Percentiles rank a stretch among this genome's conserved stretches.
Conservation (phyloP, 768 basidiomycete genomes). For the Lactarius sp. region DNA sequence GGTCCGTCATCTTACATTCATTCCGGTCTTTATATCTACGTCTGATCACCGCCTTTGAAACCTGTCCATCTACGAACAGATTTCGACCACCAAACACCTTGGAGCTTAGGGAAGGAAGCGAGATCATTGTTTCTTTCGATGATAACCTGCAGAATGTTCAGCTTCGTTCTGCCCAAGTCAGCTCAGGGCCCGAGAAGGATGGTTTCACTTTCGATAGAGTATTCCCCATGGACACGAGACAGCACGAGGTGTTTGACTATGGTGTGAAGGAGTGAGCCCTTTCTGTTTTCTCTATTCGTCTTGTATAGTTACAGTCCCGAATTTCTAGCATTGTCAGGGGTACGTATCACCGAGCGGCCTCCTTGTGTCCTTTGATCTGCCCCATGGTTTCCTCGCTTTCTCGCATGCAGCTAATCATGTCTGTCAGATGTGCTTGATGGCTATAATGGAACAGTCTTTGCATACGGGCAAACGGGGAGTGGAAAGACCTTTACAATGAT, state of each 20-base stretch:
- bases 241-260: constrained; percentile 95
- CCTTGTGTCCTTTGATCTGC: neutral
- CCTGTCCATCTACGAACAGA: constrained; percentile 37
- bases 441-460: constrained; percentile 95
- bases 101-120: constrained; percentile 81
- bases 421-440: constrained; percentile 90
- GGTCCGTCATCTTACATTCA: constrained; percentile 51
- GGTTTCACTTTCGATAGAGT: constrained; percentile 98
- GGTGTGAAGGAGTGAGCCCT: constrained; percentile 91
- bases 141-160: constrained; percentile 81
- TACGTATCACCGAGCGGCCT: constrained; percentile 29
- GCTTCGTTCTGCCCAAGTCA: constrained; percentile 62
- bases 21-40: constrained; percentile 6
- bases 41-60: constrained; percentile 5
- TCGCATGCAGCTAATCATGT: constrained; percentile 6
- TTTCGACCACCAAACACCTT: constrained; percentile 95
- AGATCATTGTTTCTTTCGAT: constrained; percentile 85
- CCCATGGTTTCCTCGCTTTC: neutral
- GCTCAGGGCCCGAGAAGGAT: constrained; percentile 88
- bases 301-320: constrained; percentile 7
- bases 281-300: neutral
- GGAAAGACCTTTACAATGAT: constrained; percentile 99
- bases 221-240: constrained; percentile 87
- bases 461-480: constrained; percentile 82
- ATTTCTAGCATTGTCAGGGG: constrained; percentile 79